phyloP scores from a whole-genome alignment of 345 rosid species.

The Aquilaria sinensis region DNA sequence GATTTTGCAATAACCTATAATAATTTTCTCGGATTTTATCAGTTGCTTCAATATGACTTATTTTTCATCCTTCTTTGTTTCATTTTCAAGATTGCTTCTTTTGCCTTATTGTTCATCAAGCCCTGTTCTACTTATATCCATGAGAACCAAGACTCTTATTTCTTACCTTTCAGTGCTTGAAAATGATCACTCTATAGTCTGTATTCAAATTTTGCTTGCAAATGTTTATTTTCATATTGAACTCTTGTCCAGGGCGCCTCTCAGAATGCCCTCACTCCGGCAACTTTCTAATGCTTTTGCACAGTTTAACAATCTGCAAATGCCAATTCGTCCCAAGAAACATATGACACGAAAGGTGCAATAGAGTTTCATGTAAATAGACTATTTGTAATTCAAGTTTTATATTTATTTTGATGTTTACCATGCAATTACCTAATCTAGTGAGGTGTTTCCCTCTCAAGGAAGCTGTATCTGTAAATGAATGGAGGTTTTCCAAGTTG shows the following conservation, averaged over 20 bases:
- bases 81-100: no score
- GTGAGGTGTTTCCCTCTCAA: constrained; percentile 22
- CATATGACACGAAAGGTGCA: constrained; percentile 79
- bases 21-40: no score
- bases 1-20: no score
- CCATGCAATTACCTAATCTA: constrained; percentile 7
- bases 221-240: constrained; percentile 10
- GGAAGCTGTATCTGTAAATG: constrained; percentile 85
- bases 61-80: no score
- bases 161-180: neutral
- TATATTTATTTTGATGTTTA: neutral
- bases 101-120: no score
- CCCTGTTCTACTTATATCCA: no score
- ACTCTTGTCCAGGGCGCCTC: constrained; percentile 48
- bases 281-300: constrained; percentile 84
- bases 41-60: no score
- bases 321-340: constrained; percentile 64
- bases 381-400: constrained; percentile 2
- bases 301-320: constrained; percentile 74
- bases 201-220: constrained; percentile 4
- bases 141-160: no score
- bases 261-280: constrained; percentile 61
- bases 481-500: constrained; percentile 88
- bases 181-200: neutral
- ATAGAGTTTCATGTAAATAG: constrained; percentile 1